Percentiles rank a stretch among this genome's conserved stretches.
These are phyloP conservation scores for Diatrype stigma DNA, from an alignment of 2,329 filamentous ascomycete genomes.

Conservation along the genomic window DNA sequence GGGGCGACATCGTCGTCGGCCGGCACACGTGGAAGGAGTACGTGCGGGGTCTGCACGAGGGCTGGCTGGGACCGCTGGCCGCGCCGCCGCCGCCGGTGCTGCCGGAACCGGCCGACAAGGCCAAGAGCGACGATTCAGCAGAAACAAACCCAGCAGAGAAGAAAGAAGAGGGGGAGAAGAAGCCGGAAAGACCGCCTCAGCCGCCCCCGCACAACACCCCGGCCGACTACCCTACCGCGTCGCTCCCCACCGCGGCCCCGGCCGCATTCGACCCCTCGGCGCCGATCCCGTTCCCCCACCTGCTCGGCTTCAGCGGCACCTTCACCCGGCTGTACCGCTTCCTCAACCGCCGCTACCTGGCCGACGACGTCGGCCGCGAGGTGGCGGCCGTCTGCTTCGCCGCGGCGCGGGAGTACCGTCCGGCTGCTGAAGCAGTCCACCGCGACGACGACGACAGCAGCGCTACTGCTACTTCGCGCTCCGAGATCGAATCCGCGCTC, in stretches of 20 bases:
- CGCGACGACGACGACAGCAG: too few species aligned
- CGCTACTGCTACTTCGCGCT: slow-evolving; percentile 20
- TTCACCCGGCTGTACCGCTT: slow-evolving; percentile 83
- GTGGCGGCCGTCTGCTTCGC: slow-evolving; percentile 80
- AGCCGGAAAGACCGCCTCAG: slow-evolving; percentile 53
- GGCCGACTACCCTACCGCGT: slow-evolving; percentile 64
- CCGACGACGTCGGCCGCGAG: slow-evolving; percentile 81
- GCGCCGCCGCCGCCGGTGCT: slow-evolving; percentile 53
- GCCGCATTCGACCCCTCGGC: slow-evolving; percentile 67
- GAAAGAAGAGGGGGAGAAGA: slow-evolving; percentile 41
- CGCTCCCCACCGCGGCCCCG: slow-evolving; percentile 63
- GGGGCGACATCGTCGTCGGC: slow-evolving; percentile 85
- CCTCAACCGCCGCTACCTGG: slow-evolving; percentile 77
- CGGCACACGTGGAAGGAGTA: slow-evolving; percentile 98
- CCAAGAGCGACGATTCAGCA: slow-evolving; percentile 14
- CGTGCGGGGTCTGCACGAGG: slow-evolving; percentile 86
- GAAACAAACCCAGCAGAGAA: slow-evolving; percentile 26
- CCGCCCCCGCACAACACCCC: slow-evolving; percentile 71
- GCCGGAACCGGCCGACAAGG: slow-evolving; percentile 19
- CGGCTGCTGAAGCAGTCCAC: too few species aligned
- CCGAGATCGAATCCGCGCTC: slow-evolving; percentile 63
- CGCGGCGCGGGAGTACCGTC: slow-evolving; percentile 47
- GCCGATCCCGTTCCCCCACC: slow-evolving; percentile 76
- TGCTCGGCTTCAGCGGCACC: slow-evolving; percentile 89
- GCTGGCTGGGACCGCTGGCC: slow-evolving; percentile 85